Conservation (phyloP, 192 early-diverging fungal genomes). For the Coemansia sp. region DNA sequence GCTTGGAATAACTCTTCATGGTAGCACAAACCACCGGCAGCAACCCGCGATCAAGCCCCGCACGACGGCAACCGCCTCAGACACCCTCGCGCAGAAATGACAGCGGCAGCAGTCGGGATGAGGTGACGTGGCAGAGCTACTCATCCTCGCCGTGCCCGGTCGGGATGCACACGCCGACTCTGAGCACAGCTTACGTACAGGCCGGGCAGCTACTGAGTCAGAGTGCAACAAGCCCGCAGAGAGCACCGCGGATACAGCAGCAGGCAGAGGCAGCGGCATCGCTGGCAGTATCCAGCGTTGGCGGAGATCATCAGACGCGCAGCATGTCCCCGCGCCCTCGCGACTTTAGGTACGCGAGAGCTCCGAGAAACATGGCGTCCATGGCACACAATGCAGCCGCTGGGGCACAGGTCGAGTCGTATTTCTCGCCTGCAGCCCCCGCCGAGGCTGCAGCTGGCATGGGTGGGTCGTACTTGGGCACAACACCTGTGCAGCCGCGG, state of each 20-base stretch:
- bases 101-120: neutral
- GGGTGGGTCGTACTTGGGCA: neutral
- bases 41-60: neutral
- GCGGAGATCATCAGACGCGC: neutral
- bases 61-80: constrained; percentile 8
- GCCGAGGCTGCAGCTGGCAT: constrained; percentile 9
- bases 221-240: neutral
- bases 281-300: neutral
- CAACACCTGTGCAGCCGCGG: constrained; percentile 14
- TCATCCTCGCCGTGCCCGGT: constrained; percentile 5
- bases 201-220: neutral
- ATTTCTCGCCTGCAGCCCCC: constrained; percentile 12
- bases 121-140: constrained; percentile 3
- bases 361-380: constrained; percentile 9
- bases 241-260: neutral
- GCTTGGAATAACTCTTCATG: neutral
- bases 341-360: neutral
- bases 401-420: constrained; percentile 13
- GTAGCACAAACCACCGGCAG: neutral
- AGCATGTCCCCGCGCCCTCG: neutral
- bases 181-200: constrained; percentile 13
- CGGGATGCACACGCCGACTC: constrained; percentile 22
- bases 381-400: constrained; percentile 6
- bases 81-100: neutral
- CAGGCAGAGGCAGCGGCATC: neutral